phyloP scores from a whole-genome alignment of 2,329 filamentous ascomycete species.

The Geosmithia putterillii region DNA sequence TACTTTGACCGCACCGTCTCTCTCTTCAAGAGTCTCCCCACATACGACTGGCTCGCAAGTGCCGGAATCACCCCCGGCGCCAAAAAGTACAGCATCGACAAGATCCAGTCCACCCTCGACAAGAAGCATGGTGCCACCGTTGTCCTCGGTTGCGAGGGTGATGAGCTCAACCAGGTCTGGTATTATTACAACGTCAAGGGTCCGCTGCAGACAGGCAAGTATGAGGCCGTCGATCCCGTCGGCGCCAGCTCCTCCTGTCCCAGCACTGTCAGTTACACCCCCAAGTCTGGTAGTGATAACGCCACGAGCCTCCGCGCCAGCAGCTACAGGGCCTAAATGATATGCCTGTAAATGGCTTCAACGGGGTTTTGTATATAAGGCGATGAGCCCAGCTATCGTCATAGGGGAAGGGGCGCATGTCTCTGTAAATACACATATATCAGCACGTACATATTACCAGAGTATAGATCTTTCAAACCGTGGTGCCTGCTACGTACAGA shows the following conservation, averaged over 20 bases:
- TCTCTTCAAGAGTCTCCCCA: conserved; percentile 54
- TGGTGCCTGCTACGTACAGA: too few relatives aligned
- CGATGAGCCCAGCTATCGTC: not conserved
- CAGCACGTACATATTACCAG: too few relatives aligned
- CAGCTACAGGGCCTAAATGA: not conserved
- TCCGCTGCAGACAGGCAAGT: conserved; percentile 47
- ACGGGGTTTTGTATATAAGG: too few relatives aligned
- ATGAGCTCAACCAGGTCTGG: conserved; percentile 41
- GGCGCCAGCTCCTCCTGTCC: conserved; percentile 45
- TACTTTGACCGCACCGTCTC: conserved; percentile 56
- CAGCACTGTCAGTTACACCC: conserved; percentile 48
- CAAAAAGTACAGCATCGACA: conserved; percentile 43
- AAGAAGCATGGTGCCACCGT: conserved; percentile 39
- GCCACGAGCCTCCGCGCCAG: not conserved
- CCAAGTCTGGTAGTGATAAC: conserved; percentile 28
- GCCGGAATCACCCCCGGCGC: conserved; percentile 47
- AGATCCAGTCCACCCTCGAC: conserved; percentile 47
- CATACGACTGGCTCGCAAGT: conserved; percentile 47
- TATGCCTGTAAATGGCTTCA: not conserved
- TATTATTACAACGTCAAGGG: conserved; percentile 52
- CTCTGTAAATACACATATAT: too few relatives aligned
- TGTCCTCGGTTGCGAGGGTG: conserved; percentile 42
- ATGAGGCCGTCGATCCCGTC: conserved; percentile 41
- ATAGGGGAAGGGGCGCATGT: too few relatives aligned
- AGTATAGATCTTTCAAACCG: too few relatives aligned